A percentile compares a stretch with the other conserved stretches of the same genome.
phyloP scores from a whole-genome alignment of 2,329 filamentous ascomycete species.

The Talaromyces sp. region DNA sequence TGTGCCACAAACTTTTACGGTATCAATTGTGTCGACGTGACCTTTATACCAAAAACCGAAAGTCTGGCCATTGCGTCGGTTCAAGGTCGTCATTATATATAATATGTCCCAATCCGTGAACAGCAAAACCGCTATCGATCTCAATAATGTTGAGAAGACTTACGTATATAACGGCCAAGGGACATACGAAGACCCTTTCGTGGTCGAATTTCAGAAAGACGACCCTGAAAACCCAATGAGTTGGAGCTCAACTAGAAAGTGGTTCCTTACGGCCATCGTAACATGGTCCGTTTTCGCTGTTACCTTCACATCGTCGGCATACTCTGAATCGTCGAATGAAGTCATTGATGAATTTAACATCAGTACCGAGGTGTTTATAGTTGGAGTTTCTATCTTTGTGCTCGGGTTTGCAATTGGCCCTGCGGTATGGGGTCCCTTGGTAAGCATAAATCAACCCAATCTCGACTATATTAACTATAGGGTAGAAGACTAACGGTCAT shows the following conservation, averaged over 20 bases:
- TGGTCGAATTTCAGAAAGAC: constrained; percentile 42
- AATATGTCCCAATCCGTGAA: neutral
- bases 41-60: neutral
- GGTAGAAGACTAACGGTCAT: neutral
- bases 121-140: neutral
- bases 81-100: no score
- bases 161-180: constrained; percentile 38
- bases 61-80: neutral
- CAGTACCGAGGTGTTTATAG: constrained; percentile 28
- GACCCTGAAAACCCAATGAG: constrained; percentile 45
- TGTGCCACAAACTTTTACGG: neutral
- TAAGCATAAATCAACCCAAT: neutral
- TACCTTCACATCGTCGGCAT: constrained; percentile 39
- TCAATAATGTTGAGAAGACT: constrained; percentile 1
- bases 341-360: constrained; percentile 31
- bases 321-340: constrained; percentile 27
- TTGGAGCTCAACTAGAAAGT: constrained; percentile 38
- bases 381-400: constrained; percentile 40
- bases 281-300: constrained; percentile 44
- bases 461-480: neutral
- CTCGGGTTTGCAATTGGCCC: constrained; percentile 34
- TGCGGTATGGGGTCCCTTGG: constrained; percentile 32
- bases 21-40: neutral
- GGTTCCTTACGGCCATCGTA: constrained; percentile 40
- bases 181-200: constrained; percentile 44